A percentile compares a stretch with the other conserved stretches of the same genome.
phyloP scores from a whole-genome alignment of 2,329 filamentous ascomycete species.

The Fusarium gaditjirri region DNA sequence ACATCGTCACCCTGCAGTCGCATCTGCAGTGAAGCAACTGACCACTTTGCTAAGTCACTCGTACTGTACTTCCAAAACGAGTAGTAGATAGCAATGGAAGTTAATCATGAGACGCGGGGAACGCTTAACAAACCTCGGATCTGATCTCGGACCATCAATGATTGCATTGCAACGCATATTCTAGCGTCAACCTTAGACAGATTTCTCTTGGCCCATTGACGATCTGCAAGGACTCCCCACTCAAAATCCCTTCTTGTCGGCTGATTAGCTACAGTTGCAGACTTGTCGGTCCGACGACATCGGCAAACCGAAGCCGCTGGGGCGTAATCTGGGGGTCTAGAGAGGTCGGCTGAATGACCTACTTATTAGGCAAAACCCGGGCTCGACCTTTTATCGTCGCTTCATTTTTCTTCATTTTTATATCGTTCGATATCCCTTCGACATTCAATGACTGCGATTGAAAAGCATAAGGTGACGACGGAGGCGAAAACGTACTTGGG shows the following conservation, averaged over 20 bases:
- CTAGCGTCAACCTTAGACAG: slow-evolving; percentile 5
- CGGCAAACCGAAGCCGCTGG: slow-evolving; percentile 2
- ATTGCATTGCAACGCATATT: neutral
- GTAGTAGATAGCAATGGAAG: neutral
- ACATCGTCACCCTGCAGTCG: neutral
- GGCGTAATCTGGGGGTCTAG: slow-evolving; percentile 17
- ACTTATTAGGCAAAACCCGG: slow-evolving; percentile 36
- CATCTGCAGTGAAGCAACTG: neutral
- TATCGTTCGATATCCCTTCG: neutral
- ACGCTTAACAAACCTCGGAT: neutral
- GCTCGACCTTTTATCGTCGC: neutral
- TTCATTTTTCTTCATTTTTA: neutral
- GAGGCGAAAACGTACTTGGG: neutral
- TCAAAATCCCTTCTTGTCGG: neutral
- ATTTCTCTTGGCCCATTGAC: neutral
- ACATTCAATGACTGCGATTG: neutral
- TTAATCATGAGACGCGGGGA: neutral
- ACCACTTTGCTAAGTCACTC: neutral
- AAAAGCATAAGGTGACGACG: too few relatives aligned
- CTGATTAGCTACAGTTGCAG: slow-evolving; percentile 11
- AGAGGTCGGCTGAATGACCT: slow-evolving; percentile 27
- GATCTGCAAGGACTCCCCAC: slow-evolving; percentile 18
- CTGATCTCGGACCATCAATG: slow-evolving; percentile 3
- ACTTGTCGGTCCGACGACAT: slow-evolving; percentile 31
- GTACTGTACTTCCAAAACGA: neutral